These are phyloP conservation scores for Candida sp. DNA, from an alignment of 1,139 yeast genomes.

Conservation along the genomic window DNA sequence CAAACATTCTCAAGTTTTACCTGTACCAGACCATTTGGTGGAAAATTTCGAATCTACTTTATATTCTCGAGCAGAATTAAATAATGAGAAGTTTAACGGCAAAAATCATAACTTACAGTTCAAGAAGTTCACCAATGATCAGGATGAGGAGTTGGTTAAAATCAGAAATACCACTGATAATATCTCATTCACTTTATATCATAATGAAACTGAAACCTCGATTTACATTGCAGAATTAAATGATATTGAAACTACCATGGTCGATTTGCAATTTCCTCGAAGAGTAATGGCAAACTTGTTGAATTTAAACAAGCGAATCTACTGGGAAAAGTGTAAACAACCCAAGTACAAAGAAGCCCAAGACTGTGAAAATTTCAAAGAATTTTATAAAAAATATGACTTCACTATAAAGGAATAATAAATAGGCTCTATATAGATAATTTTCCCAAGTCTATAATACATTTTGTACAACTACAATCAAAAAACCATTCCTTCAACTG, in stretches of 20 bases:
- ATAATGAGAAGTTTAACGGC: slow-evolving; percentile 43
- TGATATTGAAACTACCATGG: slow-evolving; percentile 16
- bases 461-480: slow-evolving; percentile 51
- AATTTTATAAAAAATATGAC: slow-evolving; percentile 44
- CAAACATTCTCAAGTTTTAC: slow-evolving; percentile 62
- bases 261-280: slow-evolving; percentile 80
- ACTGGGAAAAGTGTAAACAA: slow-evolving; percentile 75
- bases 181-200: slow-evolving; percentile 34
- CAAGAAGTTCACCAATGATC: slow-evolving; percentile 21
- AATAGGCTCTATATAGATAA: not conserved
- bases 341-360: slow-evolving; percentile 50
- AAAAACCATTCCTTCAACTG: slow-evolving; percentile 60
- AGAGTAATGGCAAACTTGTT: slow-evolving; percentile 64
- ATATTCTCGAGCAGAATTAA: slow-evolving; percentile 39
- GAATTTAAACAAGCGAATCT: slow-evolving; percentile 55
- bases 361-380: slow-evolving; percentile 62
- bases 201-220: slow-evolving; percentile 10
- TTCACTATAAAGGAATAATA: slow-evolving; percentile 18
- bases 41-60: slow-evolving; percentile 30
- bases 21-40: slow-evolving; percentile 45
- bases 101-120: slow-evolving; percentile 44
- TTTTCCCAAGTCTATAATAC: slow-evolving; percentile 17
- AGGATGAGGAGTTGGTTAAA: slow-evolving; percentile 16
- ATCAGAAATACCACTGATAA: slow-evolving; percentile 35
- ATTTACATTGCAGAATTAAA: slow-evolving; percentile 22